phyloP scores from a whole-genome alignment of 257 asterid species.

The Nicotiana attenuata region DNA sequence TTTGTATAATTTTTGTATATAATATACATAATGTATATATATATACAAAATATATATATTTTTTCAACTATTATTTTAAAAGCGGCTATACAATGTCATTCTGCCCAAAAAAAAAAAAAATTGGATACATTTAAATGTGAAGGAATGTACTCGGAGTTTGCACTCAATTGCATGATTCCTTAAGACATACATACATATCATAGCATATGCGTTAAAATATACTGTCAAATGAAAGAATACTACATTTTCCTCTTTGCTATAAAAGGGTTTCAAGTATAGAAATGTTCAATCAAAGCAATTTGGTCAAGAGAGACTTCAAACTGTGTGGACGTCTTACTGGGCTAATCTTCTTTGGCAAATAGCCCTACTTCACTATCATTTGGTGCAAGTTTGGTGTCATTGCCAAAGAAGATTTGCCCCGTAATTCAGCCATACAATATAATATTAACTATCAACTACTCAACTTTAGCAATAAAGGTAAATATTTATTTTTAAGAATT shows the following conservation, averaged over 20 bases:
- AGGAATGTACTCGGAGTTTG: neutral
- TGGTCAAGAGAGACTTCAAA: neutral
- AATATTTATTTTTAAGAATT: too few relatives aligned
- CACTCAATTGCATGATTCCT: neutral
- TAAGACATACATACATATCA: neutral
- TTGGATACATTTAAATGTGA: too few relatives aligned
- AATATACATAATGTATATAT: too few relatives aligned
- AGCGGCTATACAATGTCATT: too few relatives aligned
- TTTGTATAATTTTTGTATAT: too few relatives aligned
- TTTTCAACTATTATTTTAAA: too few relatives aligned
- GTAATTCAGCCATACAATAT: neutral
- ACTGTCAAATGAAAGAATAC: neutral
- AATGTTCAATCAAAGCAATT: slow-evolving; percentile 8
- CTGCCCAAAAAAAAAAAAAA: too few relatives aligned
- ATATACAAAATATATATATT: too few relatives aligned
- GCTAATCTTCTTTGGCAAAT: slow-evolving; percentile 12
- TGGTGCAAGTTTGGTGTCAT: neutral
- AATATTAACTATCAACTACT: too few relatives aligned
- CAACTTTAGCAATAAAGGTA: too few relatives aligned
- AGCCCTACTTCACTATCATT: neutral
- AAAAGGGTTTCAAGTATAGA: neutral
- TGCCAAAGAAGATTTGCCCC: slow-evolving; percentile 10
- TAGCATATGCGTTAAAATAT: slow-evolving; percentile 1
- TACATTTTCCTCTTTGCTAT: neutral
- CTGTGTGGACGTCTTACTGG: slow-evolving; percentile 12